Evolutionary conservation across 2,329 filamentous ascomycete species (phyloP).

Genomic region (Microdochium trichocladiopsis): DNA sequence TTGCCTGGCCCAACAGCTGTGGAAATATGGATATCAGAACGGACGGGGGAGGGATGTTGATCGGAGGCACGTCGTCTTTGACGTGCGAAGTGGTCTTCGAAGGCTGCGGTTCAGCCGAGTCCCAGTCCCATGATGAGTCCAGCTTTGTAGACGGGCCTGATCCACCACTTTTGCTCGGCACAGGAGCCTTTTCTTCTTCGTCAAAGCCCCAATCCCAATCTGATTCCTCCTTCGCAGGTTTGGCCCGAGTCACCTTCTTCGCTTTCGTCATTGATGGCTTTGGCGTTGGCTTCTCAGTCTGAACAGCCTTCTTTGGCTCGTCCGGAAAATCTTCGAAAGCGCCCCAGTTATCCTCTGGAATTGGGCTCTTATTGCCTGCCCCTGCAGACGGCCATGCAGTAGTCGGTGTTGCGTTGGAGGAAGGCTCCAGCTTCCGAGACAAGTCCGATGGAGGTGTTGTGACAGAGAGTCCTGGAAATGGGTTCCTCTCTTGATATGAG

Average conservation of each 20-base stretch:
- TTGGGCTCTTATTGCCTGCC: constrained; percentile 12
- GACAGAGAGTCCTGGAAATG: constrained; percentile 40
- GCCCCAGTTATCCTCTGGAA: constrained; percentile 37
- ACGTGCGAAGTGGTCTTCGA: constrained; percentile 5
- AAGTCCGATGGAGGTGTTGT: constrained; percentile 30
- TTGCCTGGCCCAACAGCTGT: constrained; percentile 59
- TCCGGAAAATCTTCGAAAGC: constrained; percentile 40
- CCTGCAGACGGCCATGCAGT: constrained; percentile 36
- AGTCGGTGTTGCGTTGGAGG: neutral
- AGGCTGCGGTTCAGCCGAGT: constrained; percentile 22
- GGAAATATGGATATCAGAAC: constrained; percentile 74
- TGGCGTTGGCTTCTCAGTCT: constrained; percentile 4
- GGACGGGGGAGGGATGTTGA: constrained; percentile 83
- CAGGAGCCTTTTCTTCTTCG: constrained; percentile 6
- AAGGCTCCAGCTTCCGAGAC: constrained; percentile 18
- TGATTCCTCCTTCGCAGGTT: constrained; percentile 10
- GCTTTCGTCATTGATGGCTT: constrained; percentile 8
- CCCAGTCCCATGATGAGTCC: constrained; percentile 41
- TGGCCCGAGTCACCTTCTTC: neutral
- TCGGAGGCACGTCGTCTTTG: constrained; percentile 52
- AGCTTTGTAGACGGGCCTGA: neutral
- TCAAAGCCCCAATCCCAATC: constrained; percentile 19
- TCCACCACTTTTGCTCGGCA: neutral
- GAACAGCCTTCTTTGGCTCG: constrained; percentile 7
- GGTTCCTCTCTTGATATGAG: constrained; percentile 45